Percentiles rank a stretch among this genome's conserved stretches.
Evolutionary conservation across 2,329 filamentous ascomycete species (phyloP).

Genomic region (Catunica adiposa): DNA sequence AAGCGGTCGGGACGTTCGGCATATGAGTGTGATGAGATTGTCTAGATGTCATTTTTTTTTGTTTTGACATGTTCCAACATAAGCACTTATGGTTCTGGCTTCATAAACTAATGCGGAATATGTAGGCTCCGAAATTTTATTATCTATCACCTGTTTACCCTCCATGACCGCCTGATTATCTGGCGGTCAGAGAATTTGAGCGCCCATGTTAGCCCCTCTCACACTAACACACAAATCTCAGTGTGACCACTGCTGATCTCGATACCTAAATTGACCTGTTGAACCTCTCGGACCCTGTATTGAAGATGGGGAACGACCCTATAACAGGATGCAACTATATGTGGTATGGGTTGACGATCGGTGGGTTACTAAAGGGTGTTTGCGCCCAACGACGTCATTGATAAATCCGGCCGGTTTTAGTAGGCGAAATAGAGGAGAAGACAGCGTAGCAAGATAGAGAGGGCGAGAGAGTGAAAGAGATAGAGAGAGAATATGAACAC

Average conservation of each 20-base stretch:
- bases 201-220: background rate
- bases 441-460: background rate
- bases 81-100: no score
- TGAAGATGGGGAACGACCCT: background rate
- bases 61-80: no score
- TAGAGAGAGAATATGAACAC: background rate
- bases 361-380: background rate
- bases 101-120: no score
- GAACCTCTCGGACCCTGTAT: background rate
- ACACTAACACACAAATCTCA: background rate
- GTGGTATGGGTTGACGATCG: conserved; percentile 1
- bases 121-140: no score
- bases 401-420: background rate
- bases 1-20: no score
- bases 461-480: background rate
- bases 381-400: conserved; percentile 1
- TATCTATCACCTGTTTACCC: no score
- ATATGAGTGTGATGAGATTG: no score
- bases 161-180: background rate
- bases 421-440: background rate
- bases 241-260: background rate
- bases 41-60: no score
- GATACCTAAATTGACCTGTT: conserved; percentile 1
- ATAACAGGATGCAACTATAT: background rate
- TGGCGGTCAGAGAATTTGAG: background rate